Conservation (phyloP, 2,329 filamentous ascomycete genomes). For the Microcyclosporella mali region DNA sequence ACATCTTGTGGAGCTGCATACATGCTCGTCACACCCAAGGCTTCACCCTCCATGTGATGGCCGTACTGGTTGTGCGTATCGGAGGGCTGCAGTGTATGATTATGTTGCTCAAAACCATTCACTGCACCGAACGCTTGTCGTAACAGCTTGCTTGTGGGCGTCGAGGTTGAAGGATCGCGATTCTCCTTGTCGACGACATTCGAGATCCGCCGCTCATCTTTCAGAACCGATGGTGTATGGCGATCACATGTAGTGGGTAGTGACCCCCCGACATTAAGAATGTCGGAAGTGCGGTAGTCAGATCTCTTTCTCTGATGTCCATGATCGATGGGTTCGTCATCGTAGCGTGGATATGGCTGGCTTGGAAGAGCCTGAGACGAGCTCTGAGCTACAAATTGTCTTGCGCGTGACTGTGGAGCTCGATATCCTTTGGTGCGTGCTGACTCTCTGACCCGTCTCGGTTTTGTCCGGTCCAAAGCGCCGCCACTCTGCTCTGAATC, state of each 20-base stretch:
- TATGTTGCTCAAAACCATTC: not conserved
- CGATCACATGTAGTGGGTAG: too few species aligned
- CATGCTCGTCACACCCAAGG: too few species aligned
- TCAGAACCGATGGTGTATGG: too few species aligned
- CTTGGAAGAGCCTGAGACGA: slow-evolving; percentile 2
- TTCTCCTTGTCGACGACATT: slow-evolving; percentile 14
- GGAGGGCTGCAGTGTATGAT: too few species aligned
- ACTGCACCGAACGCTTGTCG: slow-evolving; percentile 10
- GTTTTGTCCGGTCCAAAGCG: not conserved
- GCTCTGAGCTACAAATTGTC: not conserved
- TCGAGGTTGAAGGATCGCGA: slow-evolving; percentile 10
- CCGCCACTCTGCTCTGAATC: not conserved
- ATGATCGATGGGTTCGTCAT: not conserved
- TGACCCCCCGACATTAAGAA: slow-evolving; percentile 12
- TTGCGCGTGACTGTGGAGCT: not conserved
- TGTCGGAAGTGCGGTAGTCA: slow-evolving; percentile 21
- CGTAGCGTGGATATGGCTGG: not conserved
- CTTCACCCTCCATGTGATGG: too few species aligned
- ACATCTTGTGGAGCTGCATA: too few species aligned
- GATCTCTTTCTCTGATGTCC: not conserved
- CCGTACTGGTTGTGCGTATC: too few species aligned
- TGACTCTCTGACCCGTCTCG: not conserved
- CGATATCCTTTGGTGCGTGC: slow-evolving; percentile 2
- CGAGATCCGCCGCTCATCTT: too few species aligned
- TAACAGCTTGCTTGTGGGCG: slow-evolving; percentile 19